Evolutionary conservation across 495 filamentous ascomycete species (phyloP).

Genomic region (Podospora comata): DNA sequence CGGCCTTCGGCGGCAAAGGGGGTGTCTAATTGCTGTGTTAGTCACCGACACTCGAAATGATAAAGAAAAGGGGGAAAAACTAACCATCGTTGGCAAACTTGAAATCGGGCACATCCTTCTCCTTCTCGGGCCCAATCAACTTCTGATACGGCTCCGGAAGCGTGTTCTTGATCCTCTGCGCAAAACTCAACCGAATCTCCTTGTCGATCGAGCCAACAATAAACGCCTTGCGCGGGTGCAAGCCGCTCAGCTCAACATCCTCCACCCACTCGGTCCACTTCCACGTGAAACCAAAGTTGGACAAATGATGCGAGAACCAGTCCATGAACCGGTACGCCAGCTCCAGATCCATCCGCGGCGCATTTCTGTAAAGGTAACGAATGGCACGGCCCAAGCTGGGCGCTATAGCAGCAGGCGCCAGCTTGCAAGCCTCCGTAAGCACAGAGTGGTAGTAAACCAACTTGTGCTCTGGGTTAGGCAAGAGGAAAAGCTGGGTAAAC

Average conservation of each 20-base stretch:
- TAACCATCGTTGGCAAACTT: slow-evolving; percentile 81
- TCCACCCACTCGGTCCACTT: slow-evolving; percentile 99
- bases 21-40: slow-evolving; percentile 49
- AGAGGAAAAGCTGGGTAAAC: slow-evolving; percentile 87
- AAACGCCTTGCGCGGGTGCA: slow-evolving; percentile 89
- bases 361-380: slow-evolving; percentile 77
- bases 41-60: slow-evolving; percentile 17
- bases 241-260: slow-evolving; percentile 68
- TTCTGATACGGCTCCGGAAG: slow-evolving; percentile 79
- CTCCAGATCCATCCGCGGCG: slow-evolving; percentile 82
- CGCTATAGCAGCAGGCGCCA: slow-evolving; percentile 92
- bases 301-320: slow-evolving; percentile 97
- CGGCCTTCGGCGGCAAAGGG: slow-evolving; percentile 78
- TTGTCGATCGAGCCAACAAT: slow-evolving; percentile 89
- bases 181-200: slow-evolving; percentile 94
- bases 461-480: slow-evolving; percentile 88
- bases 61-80: slow-evolving; percentile 26
- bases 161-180: slow-evolving; percentile 91
- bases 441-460: slow-evolving; percentile 94
- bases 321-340: slow-evolving; percentile 84
- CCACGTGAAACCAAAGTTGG: slow-evolving; percentile 99
- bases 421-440: slow-evolving; percentile 91
- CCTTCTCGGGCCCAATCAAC: slow-evolving; percentile 80
- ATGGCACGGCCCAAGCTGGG: slow-evolving; percentile 93
- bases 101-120: slow-evolving; percentile 90